Conservation (phyloP, 1,139 yeast species). For the Zygoascus hellenicus region DNA sequence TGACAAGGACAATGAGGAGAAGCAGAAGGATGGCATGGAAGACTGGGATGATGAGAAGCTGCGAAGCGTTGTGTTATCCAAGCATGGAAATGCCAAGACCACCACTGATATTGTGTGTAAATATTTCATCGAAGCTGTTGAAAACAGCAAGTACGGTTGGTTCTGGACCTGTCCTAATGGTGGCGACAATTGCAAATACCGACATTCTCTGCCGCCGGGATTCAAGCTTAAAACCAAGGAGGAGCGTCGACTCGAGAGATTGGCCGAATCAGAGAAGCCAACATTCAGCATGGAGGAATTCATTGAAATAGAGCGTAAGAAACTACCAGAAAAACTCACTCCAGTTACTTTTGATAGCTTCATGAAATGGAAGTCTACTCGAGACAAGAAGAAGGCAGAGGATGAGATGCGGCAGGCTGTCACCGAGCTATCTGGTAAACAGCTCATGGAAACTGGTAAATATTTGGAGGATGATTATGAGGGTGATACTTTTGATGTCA, state of each 20-base stretch:
- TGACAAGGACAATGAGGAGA: conserved; percentile 61
- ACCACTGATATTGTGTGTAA: conserved; percentile 96
- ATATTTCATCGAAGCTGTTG: conserved; percentile 92
- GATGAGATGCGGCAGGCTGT: conserved; percentile 41
- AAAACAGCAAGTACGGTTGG: conserved; percentile 97
- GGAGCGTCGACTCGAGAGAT: conserved; percentile 81
- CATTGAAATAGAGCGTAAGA: conserved; percentile 87
- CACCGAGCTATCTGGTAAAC: conserved; percentile 62
- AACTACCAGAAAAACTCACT: conserved; percentile 72
- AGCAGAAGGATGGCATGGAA: conserved; percentile 88
- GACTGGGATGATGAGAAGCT: conserved; percentile 96
- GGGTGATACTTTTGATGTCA: conserved; percentile 40
- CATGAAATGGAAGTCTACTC: conserved; percentile 73
- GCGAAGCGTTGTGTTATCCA: conserved; percentile 76
- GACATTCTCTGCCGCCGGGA: conserved; percentile 96
- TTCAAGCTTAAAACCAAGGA: conserved; percentile 95
- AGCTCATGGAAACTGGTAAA: conserved; percentile 65
- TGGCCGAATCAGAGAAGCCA: conserved; percentile 81
- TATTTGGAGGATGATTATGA: conserved; percentile 53
- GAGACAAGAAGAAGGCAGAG: conserved; percentile 59
- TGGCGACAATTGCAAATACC: conserved; percentile 88
- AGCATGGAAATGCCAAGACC: conserved; percentile 90
- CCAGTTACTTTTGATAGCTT: conserved; percentile 87
- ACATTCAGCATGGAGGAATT: conserved; percentile 93
- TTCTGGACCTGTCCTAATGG: conserved; percentile 98